Conservation (phyloP, 2,329 filamentous ascomycete species). For the Hymenoscyphus occultus region DNA sequence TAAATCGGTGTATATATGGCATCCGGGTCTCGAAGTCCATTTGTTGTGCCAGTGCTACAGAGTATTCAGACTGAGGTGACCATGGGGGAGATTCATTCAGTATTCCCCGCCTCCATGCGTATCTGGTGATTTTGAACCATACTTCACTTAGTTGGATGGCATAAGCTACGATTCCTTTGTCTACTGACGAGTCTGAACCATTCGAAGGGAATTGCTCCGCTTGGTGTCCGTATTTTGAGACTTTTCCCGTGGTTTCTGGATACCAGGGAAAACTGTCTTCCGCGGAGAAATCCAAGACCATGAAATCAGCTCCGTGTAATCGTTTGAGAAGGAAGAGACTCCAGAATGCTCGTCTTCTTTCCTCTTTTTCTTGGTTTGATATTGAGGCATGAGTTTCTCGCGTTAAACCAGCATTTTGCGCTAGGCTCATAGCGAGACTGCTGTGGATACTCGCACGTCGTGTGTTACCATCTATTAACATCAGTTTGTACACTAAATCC, state of each 20-base stretch:
- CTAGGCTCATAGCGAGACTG: conserved; percentile 45
- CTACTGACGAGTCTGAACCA: conserved; percentile 30
- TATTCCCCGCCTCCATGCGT: conserved; percentile 45
- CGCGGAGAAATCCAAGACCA: conserved; percentile 39
- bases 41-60: conserved; percentile 47
- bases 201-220: conserved; percentile 9
- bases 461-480: conserved; percentile 42
- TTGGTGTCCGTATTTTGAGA: conserved; percentile 16
- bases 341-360: conserved; percentile 37
- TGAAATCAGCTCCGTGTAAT: conserved; percentile 39
- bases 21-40: conserved; percentile 52
- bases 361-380: conserved; percentile 28
- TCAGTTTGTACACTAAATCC: background rate
- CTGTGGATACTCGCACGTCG: conserved; percentile 44
- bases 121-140: conserved; percentile 47
- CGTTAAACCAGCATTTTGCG: conserved; percentile 44
- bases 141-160: conserved; percentile 45
- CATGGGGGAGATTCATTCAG: conserved; percentile 45
- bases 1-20: conserved; percentile 49
- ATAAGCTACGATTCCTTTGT: conserved; percentile 45
- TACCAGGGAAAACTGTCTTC: conserved; percentile 39
- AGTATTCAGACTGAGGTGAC: conserved; percentile 50
- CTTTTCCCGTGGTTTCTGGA: conserved; percentile 38
- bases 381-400: conserved; percentile 33
- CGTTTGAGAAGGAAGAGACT: conserved; percentile 36